These are phyloP conservation scores for Phaeotremella fagi DNA, from an alignment of 768 basidiomycete species.

Conservation along the genomic window DNA sequence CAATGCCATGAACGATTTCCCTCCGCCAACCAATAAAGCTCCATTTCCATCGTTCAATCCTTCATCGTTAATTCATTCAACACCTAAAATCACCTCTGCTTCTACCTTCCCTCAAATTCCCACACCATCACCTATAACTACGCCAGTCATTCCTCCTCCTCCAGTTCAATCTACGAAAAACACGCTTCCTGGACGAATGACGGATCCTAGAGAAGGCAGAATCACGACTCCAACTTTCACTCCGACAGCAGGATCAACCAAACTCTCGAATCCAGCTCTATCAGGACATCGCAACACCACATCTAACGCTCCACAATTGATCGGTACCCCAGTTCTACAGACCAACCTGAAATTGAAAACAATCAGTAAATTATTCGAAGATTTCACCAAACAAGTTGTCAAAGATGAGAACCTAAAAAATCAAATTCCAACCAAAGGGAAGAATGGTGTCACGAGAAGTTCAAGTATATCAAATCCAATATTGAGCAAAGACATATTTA, in stretches of 20 bases:
- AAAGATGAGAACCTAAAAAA: constrained; percentile 1
- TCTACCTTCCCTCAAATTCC: constrained; percentile 10
- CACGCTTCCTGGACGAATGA: not conserved
- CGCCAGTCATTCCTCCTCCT: constrained; percentile 4
- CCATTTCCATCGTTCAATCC: constrained; percentile 8
- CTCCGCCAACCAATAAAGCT: not conserved
- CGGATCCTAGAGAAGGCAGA: constrained; percentile 17
- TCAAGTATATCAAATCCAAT: not conserved
- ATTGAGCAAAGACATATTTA: constrained; percentile 18
- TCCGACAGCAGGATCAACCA: constrained; percentile 18
- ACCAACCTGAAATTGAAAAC: constrained; percentile 24
- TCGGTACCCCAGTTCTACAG: too few species aligned
- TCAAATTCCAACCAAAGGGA: not conserved
- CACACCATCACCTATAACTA: constrained; percentile 4
- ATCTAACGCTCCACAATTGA: too few species aligned
- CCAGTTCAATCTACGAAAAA: not conserved
- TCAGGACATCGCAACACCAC: constrained; percentile 17
- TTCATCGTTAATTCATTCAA: constrained; percentile 11
- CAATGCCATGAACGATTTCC: not conserved
- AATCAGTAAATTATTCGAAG: constrained; percentile 27
- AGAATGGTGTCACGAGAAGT: not conserved
- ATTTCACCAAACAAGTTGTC: constrained; percentile 14
- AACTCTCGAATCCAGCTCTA: constrained; percentile 28
- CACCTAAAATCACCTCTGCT: constrained; percentile 1
- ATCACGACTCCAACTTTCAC: constrained; percentile 24